A percentile compares a stretch with the other conserved stretches of the same genome.
Evolutionary conservation across 352 stramenopile species (phyloP).

Genomic region (Pythium folliculosum): DNA sequence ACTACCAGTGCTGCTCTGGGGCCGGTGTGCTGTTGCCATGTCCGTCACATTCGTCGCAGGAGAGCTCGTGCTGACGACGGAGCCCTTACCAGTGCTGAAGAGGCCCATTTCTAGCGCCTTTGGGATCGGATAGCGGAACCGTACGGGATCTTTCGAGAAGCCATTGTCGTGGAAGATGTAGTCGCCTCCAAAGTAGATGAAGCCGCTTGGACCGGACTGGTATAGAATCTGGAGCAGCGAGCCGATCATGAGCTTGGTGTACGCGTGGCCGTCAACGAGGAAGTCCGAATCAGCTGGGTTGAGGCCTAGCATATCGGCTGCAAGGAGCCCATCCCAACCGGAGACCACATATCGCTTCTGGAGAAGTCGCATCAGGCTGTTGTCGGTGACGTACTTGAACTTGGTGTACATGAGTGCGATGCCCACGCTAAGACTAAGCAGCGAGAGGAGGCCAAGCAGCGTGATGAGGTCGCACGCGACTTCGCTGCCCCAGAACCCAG

Average conservation of each 20-base stretch:
- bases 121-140: slow-evolving; percentile 36
- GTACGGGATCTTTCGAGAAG: slow-evolving; percentile 33
- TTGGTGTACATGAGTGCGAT: slow-evolving; percentile 37
- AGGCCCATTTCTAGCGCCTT: slow-evolving; percentile 39
- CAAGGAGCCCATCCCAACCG: slow-evolving; percentile 47
- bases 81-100: not conserved
- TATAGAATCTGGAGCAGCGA: slow-evolving; percentile 53
- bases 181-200: slow-evolving; percentile 45
- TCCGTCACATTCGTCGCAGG: not conserved
- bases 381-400: slow-evolving; percentile 44
- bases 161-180: slow-evolving; percentile 49
- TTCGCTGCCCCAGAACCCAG: slow-evolving; percentile 52
- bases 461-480: slow-evolving; percentile 52
- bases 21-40: not conserved
- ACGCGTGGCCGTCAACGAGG: slow-evolving; percentile 22
- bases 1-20: not conserved
- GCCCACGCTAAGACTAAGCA: slow-evolving; percentile 30
- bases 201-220: slow-evolving; percentile 44
- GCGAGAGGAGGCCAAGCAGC: slow-evolving; percentile 37
- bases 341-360: slow-evolving; percentile 52
- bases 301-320: slow-evolving; percentile 42
- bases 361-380: slow-evolving; percentile 45
- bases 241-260: slow-evolving; percentile 41
- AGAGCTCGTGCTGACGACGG: not conserved
- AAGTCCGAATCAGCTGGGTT: slow-evolving; percentile 38